These are phyloP conservation scores for Haplosporangium sp. DNA, from an alignment of 371 early-diverging fungal genomes.

Conservation along the genomic window DNA sequence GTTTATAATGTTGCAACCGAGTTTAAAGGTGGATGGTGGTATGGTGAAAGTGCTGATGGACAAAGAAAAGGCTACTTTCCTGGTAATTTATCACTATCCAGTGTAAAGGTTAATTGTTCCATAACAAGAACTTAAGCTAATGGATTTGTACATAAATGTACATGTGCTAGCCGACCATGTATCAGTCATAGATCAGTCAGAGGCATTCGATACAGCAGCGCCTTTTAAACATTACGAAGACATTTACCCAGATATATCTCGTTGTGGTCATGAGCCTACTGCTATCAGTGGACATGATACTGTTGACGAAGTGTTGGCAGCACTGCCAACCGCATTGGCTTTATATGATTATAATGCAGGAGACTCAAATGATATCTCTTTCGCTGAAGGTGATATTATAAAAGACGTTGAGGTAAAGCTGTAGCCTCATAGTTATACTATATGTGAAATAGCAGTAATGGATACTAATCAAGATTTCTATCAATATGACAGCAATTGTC, in stretches of 20 bases:
- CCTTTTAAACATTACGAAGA: no score
- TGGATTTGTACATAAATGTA: no score
- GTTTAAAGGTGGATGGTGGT: slow-evolving; percentile 91
- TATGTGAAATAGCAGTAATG: no score
- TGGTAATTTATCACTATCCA: no score
- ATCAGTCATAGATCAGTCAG: slow-evolving; percentile 65
- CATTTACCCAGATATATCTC: not conserved
- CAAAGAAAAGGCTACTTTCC: slow-evolving; percentile 87
- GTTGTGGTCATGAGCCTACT: slow-evolving; percentile 20
- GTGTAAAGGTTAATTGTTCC: no score
- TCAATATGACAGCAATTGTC: not conserved
- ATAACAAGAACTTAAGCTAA: no score
- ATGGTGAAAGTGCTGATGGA: slow-evolving; percentile 83
- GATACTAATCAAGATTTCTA: no score
- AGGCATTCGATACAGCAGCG: slow-evolving; percentile 14
- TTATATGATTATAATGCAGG: slow-evolving; percentile 89
- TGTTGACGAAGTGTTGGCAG: slow-evolving; percentile 41
- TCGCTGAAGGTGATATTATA: slow-evolving; percentile 83
- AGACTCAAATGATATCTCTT: slow-evolving; percentile 91
- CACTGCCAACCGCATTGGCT: slow-evolving; percentile 63
- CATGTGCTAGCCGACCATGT: slow-evolving; percentile 72
- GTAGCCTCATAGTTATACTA: no score
- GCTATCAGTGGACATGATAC: slow-evolving; percentile 18
- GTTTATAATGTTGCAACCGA: slow-evolving; percentile 72
- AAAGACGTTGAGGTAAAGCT: slow-evolving; percentile 5